Base-by-base conservation (phyloP, 495 filamentous ascomycete genomes). In the Pyronema domesticum region DNA sequence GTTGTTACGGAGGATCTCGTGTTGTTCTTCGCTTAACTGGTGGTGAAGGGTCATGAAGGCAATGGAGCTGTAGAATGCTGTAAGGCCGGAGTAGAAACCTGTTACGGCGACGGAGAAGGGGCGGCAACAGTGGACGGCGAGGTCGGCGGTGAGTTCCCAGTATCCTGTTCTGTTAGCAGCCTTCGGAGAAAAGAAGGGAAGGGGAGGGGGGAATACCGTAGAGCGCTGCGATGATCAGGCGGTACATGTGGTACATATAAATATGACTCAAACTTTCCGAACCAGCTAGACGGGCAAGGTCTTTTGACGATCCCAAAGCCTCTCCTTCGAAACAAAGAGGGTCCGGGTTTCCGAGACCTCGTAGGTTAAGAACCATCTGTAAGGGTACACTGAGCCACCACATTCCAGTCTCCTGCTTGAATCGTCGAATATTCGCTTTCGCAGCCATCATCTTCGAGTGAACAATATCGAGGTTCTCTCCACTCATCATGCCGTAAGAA, bases 231-330 rank as follows among this genome's bases (percentile, higher is more conserved):
- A 65, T 62, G 23, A 65, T 65, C 17, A 65, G 48, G 6, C 63
- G 58, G 36, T 62, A 65, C 63, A 65, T 65, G 34, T 65, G 63
- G 48, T 65, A 65, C 50, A 65, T 39, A 42, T 65, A 65, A 49
- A 65, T 65, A 45, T 65, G 63, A n/a, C 58, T 65, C 56, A 65
- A 63, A 44, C 62, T 65, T 47, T 65, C 62, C n/a, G 58, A 56
- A 19, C 17, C 54, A 48, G 58, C 53, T 33, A 65, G 45, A 13
- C 60, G 46, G 33, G 52, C 54, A 8, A 65, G 56, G 18, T 53
- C 50, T 19, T 40, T 43, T 3, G 50, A 14, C 10, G 14, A 14
- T 0, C 63, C 63, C 2, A 65, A 43, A 10, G 63, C 59, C 17
- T 59, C 63, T 17, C 63, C 63, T 40, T 65, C 63, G 30, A 65